Percentiles rank a stretch among this genome's conserved stretches.
phyloP scores from a whole-genome alignment of 495 filamentous ascomycete species.

The Aspergillus sclerotioniger region DNA sequence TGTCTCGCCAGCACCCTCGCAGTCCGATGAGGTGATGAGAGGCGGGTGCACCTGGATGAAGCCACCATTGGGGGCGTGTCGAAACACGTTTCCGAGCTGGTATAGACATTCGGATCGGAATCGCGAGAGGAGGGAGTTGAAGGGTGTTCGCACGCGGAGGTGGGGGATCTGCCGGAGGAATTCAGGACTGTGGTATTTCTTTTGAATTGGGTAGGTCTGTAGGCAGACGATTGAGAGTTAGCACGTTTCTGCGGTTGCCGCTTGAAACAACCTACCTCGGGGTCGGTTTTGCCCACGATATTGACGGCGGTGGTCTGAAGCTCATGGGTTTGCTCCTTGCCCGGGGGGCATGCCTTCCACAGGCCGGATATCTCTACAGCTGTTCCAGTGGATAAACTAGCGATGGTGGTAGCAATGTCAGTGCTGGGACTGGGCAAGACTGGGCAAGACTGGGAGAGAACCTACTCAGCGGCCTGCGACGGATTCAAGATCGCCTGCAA shows the following conservation, averaged over 20 bases:
- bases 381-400: constrained; percentile 74
- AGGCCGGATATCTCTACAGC: constrained; percentile 75
- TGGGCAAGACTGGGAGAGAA: constrained; percentile 13
- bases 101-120: constrained; percentile 86
- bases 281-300: constrained; percentile 72
- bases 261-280: constrained; percentile 57
- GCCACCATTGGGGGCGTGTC: constrained; percentile 46
- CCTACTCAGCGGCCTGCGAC: constrained; percentile 74
- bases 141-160: constrained; percentile 77
- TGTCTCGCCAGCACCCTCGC: constrained; percentile 95
- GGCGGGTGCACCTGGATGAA: constrained; percentile 91
- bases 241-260: background rate
- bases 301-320: constrained; percentile 66
- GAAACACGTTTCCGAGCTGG: constrained; percentile 70
- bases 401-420: constrained; percentile 5
- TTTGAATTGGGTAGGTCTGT: constrained; percentile 87
- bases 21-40: constrained; percentile 94
- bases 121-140: constrained; percentile 76
- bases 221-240: background rate
- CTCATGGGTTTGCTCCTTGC: constrained; percentile 73
- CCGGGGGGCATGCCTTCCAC: constrained; percentile 71
- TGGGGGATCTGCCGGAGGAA: constrained; percentile 88
- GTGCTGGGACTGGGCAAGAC: constrained; percentile 6
- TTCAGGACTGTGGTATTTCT: constrained; percentile 88
- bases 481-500: constrained; percentile 81